Percentiles rank a stretch among this genome's conserved stretches.
Conservation (phyloP, 345 rosid genomes). For the Hevea brasiliensis region DNA sequence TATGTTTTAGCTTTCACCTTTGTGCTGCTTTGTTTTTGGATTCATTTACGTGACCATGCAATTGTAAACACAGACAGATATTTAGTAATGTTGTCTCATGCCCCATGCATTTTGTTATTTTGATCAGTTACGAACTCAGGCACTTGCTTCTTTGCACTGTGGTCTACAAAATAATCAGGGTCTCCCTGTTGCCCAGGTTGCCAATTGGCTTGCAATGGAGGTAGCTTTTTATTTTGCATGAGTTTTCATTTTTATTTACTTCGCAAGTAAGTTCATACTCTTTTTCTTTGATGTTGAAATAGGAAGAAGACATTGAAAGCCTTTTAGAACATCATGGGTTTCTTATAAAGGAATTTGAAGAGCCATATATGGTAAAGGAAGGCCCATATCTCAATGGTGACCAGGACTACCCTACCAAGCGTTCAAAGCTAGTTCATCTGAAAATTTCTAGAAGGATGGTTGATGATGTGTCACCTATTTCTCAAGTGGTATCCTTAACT, state of each 20-base stretch:
- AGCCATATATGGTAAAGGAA: slow-evolving; percentile 91
- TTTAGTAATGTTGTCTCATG: slow-evolving; percentile 13
- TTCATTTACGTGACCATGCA: slow-evolving; percentile 6
- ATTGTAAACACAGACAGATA: neutral
- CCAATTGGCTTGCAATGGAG: slow-evolving; percentile 96
- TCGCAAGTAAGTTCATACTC: slow-evolving; percentile 9
- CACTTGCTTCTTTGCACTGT: slow-evolving; percentile 82
- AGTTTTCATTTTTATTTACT: slow-evolving; percentile 1
- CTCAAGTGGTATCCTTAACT: slow-evolving; percentile 30
- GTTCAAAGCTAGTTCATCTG: slow-evolving; percentile 77
- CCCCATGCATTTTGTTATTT: slow-evolving; percentile 28
- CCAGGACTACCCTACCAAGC: slow-evolving; percentile 71
- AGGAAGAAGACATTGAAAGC: slow-evolving; percentile 79
- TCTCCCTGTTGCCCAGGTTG: slow-evolving; percentile 67
- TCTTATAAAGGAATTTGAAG: slow-evolving; percentile 72
- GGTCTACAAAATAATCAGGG: slow-evolving; percentile 89
- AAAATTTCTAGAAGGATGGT: slow-evolving; percentile 66
- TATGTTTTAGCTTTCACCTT: slow-evolving; percentile 15
- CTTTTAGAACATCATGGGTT: slow-evolving; percentile 77
- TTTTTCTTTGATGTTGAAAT: slow-evolving; percentile 35
- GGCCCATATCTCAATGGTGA: slow-evolving; percentile 78
- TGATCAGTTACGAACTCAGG: slow-evolving; percentile 82
- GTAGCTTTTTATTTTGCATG: slow-evolving; percentile 32
- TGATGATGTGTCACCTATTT: slow-evolving; percentile 59
- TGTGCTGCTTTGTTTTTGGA: slow-evolving; percentile 13